phyloP scores from a whole-genome alignment of 2,329 filamentous ascomycete species.

The Clonostachys rhizophaga region DNA sequence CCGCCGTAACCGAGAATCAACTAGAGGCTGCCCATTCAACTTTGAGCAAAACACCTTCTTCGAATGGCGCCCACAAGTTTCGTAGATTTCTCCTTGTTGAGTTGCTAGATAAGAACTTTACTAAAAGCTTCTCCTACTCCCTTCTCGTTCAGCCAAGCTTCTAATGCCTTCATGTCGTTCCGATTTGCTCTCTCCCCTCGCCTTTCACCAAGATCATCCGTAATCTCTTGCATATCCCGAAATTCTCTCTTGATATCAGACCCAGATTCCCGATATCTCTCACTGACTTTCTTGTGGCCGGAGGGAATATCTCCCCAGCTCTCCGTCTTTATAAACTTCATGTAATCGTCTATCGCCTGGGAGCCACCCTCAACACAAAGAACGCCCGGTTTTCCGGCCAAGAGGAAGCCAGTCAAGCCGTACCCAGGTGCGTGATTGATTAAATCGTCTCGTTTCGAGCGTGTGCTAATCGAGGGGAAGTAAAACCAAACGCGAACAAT shows the following conservation, averaged over 20 bases:
- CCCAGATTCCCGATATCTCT: conserved; percentile 38
- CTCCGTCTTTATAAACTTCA: conserved; percentile 60
- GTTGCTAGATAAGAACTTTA: conserved; percentile 19
- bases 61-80: too few relatives aligned
- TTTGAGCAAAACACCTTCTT: too few relatives aligned
- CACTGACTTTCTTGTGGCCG: conserved; percentile 59
- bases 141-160: conserved; percentile 39
- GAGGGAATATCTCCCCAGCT: conserved; percentile 59
- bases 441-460: conserved; percentile 52
- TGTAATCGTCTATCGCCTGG: conserved; percentile 47
- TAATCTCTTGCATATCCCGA: conserved; percentile 52
- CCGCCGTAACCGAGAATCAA: too few relatives aligned
- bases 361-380: conserved; percentile 46
- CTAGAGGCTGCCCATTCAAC: too few relatives aligned
- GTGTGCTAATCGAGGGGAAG: conserved; percentile 56
- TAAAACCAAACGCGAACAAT: conserved; percentile 57
- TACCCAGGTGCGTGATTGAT: conserved; percentile 47
- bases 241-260: conserved; percentile 32
- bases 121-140: conserved; percentile 37
- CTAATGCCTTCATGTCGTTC: conserved; percentile 47
- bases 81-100: too few relatives aligned
- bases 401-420: conserved; percentile 51
- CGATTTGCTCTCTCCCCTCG: conserved; percentile 43
- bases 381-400: conserved; percentile 55
- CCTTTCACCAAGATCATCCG: conserved; percentile 39